Base-by-base conservation (phyloP, 192 early-diverging fungal genomes). In the Phlyctochytrium planicorne region DNA sequence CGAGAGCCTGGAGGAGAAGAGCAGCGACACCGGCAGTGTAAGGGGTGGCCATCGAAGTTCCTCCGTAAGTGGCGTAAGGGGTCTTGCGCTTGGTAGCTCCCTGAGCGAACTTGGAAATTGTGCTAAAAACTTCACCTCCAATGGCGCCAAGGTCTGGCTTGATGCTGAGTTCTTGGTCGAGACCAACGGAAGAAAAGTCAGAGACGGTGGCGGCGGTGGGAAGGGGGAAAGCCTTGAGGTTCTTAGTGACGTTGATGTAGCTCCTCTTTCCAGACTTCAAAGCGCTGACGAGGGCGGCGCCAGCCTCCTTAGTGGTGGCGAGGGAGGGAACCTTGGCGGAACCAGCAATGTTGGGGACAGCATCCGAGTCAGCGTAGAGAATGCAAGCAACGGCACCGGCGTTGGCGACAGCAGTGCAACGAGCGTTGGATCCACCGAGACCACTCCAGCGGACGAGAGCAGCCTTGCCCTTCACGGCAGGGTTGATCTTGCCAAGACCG, bases 101-200 rank as follows among this genome's bases (percentile, higher is more conserved):
- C 40, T 50, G 40, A 10, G 40, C 10, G 40, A 14, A n/a, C 12
- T 10, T 10, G 12, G 40, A 50, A n/a, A 50, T 50, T 10, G 40
- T 50, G 66, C 12, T 14, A 50, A 50, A 50, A 6, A 80, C 66
- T n/a, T 55, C 17, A 20, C 79, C 79, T 53, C 79, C 79, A 33
- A 75, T 53, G 17, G 72, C 79, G 27, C 75, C 75, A 47, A 80
- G 12, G 34, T 80, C 72, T 27, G 79, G 79, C 75, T 91, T 90
- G 24, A 87, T 65, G 23, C 82, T 70, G 53, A 94, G 73, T 57
- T 91, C 85, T n/a, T 79, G 78, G 50, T 83, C 87, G 0, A 90
- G 85, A 23, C 94, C 94, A 68, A 83, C 82, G 29, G 88, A 89
- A 14, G 89, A 90, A 65, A 90, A 93, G 34, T 60, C 57, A 20